Conservation (phyloP, 1,284 basidiomycete genomes). For the Moesziomyces sp. region DNA sequence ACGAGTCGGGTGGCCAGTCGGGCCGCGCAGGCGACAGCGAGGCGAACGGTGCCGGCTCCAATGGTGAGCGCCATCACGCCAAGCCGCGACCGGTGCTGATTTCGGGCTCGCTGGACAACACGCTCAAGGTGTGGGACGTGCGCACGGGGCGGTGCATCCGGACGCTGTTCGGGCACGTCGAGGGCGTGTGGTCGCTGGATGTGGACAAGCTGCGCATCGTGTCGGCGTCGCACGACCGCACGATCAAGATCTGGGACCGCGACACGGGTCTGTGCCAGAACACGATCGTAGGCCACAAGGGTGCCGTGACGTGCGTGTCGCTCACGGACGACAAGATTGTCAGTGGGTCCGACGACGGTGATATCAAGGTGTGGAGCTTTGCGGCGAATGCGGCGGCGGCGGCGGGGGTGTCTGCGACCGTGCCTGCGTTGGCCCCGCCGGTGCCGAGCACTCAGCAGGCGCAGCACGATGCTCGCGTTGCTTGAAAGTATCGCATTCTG, state of each 20-base stretch:
- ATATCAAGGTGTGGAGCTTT: conserved; percentile 71
- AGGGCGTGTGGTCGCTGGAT: conserved; percentile 95
- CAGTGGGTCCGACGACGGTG: conserved; percentile 89
- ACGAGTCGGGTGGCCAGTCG: conserved; percentile 3
- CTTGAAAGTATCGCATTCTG: too few relatives aligned
- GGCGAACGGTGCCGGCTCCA: background rate
- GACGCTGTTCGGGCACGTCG: conserved; percentile 91
- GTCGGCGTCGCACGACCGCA: conserved; percentile 89
- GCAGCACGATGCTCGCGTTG: too few relatives aligned
- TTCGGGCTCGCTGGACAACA: conserved; percentile 93
- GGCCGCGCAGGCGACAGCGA: background rate
- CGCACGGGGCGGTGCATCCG: conserved; percentile 81
- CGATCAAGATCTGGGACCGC: conserved; percentile 89
- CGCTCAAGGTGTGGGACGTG: conserved; percentile 95
- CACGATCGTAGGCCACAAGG: conserved; percentile 92
- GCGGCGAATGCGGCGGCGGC: conserved; percentile 13
- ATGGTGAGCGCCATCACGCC: conserved; percentile 10
- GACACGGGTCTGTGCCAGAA: conserved; percentile 88
- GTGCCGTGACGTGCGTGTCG: conserved; percentile 89
- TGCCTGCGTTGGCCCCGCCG: too few relatives aligned
- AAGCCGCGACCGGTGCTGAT: conserved; percentile 75
- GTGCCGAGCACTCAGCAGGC: too few relatives aligned
- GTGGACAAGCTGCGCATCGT: conserved; percentile 91
- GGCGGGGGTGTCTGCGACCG: background rate
- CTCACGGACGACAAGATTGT: conserved; percentile 95